phyloP scores from a whole-genome alignment of 768 basidiomycete species.

The Suillus discolor region DNA sequence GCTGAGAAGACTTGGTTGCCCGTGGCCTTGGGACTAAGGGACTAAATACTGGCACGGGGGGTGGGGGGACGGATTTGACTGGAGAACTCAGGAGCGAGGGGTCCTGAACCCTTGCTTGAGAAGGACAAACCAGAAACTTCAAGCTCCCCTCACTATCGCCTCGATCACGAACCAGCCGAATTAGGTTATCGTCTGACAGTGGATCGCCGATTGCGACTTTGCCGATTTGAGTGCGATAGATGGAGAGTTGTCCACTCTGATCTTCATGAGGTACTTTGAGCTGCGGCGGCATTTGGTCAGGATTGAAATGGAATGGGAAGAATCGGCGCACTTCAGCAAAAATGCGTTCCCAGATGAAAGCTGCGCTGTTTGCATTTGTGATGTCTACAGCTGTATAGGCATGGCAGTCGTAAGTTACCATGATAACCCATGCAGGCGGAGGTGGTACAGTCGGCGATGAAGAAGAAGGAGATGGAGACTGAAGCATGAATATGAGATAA shows the following conservation, averaged over 20 bases:
- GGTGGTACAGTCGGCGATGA: constrained; percentile 30
- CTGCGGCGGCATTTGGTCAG: constrained; percentile 38
- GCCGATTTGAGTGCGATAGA: constrained; percentile 89
- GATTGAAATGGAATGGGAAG: constrained; percentile 8
- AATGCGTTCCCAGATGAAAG: constrained; percentile 77
- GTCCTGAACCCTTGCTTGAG: constrained; percentile 62
- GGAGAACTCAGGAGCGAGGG: constrained; percentile 41
- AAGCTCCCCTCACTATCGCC: constrained; percentile 82
- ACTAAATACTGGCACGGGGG: constrained; percentile 48
- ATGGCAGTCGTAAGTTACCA: constrained; percentile 80
- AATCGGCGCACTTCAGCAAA: constrained; percentile 65
- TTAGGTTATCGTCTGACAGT: constrained; percentile 67
- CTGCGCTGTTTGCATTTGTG: constrained; percentile 61
- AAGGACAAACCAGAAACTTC: constrained; percentile 80
- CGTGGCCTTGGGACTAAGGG: constrained; percentile 53
- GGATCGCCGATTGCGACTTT: constrained; percentile 74
- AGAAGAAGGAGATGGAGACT: constrained; percentile 34
- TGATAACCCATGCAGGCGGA: constrained; percentile 46
- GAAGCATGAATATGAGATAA: constrained; percentile 14
- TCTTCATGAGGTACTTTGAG: constrained; percentile 86
- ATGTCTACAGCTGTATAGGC: constrained; percentile 74
- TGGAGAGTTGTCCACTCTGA: constrained; percentile 62
- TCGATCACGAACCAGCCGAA: constrained; percentile 67
- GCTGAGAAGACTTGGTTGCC: constrained; percentile 56
- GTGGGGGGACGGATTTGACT: constrained; percentile 50